These are phyloP conservation scores for Davidsoniella virescens DNA, from an alignment of 2,329 filamentous ascomycete species.

Conservation along the genomic window DNA sequence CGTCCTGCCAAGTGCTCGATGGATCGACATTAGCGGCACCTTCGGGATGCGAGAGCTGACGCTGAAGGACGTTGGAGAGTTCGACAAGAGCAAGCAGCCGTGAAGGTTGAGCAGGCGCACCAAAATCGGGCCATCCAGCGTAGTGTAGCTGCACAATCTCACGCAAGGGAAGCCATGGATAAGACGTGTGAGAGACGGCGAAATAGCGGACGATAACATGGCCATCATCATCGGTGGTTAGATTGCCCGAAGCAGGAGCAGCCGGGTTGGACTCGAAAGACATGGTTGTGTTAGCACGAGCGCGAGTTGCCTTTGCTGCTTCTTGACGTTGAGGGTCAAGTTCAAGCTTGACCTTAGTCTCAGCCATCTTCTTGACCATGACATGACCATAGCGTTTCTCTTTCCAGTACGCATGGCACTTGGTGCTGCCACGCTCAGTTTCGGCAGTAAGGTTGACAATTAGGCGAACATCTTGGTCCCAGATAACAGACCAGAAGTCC, in stretches of 20 bases:
- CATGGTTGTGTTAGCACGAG: slow-evolving; percentile 21
- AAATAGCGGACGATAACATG: slow-evolving; percentile 79
- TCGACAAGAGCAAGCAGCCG: slow-evolving; percentile 84
- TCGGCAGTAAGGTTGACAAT: slow-evolving; percentile 96
- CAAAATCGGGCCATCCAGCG: slow-evolving; percentile 93
- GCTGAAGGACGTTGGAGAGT: slow-evolving; percentile 62
- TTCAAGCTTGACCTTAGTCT: slow-evolving; percentile 68
- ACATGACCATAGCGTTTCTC: slow-evolving; percentile 62
- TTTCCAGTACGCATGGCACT: slow-evolving; percentile 90
- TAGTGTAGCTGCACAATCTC: slow-evolving; percentile 94
- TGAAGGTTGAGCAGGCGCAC: slow-evolving; percentile 72
- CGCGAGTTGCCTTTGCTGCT: slow-evolving; percentile 23
- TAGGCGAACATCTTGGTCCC: slow-evolving; percentile 90
- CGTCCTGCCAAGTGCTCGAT: slow-evolving; percentile 27
- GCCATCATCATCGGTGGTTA: slow-evolving; percentile 39
- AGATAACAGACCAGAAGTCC: slow-evolving; percentile 97
- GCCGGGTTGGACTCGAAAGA: slow-evolving; percentile 12
- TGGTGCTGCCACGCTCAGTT: slow-evolving; percentile 79
- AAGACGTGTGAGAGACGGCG: slow-evolving; percentile 55
- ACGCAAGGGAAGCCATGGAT: slow-evolving; percentile 72
- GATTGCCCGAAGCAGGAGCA: background rate
- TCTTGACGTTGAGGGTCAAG: slow-evolving; percentile 26
- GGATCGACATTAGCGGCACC: slow-evolving; percentile 18
- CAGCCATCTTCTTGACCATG: slow-evolving; percentile 59
- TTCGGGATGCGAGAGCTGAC: slow-evolving; percentile 33